Evolutionary conservation across 352 stramenopile genomes (phyloP), one percentile per base, ranked within the genome.

Genomic region (Phytophthora boehmeriae): DNA sequence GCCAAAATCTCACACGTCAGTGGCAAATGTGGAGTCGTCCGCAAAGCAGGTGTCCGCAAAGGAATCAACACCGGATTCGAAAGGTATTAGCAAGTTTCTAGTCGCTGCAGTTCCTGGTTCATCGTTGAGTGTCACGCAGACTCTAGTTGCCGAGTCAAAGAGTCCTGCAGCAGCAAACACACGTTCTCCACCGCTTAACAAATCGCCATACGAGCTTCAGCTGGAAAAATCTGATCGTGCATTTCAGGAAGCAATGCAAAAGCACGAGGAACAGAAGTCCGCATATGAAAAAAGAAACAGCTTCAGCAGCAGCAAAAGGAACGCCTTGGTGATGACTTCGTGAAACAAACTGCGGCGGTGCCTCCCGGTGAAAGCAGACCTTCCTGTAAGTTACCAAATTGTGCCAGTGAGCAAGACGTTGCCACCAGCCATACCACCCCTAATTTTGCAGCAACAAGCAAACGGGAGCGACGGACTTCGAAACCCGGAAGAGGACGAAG

Each of bases 181-280:
- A 5, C 17, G 11, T 2, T 35, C 36, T 27, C 42, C 41, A 16
- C 51, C 58, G 43, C 23, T 50, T 27, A 65, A 22, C 8, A 79
- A 78, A 19, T 77, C 76, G n/a, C 67, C 63, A 8, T 83, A 76
- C 14, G 62, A 81, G 11, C 44, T 78, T 36, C 73, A 86, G 46
- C 59, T 83, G 9, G 68, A 83, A 63, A 64, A 66, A 13, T 86
- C 76, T 1, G 68, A 86, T 41, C 73, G 63, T 8, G 71, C 61
- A 47, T 83, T 76, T 28, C 68, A 86, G 34, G 73, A 81, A 2
- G 74, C 71, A 0, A 27, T 80, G 23, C 64, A 63, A 8, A 76
- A 56, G 2, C 74, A 81, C 36, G 71, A 80, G 38, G 65, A 68
- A 8, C 71, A 82, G 27, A 79, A 73, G 34, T 47, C 54, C 2